Percentiles rank a stretch among this genome's conserved stretches.
These are phyloP conservation scores for Kluyveromyces marxianus DNA, from an alignment of 1,139 yeast species.

Conservation along the genomic window DNA sequence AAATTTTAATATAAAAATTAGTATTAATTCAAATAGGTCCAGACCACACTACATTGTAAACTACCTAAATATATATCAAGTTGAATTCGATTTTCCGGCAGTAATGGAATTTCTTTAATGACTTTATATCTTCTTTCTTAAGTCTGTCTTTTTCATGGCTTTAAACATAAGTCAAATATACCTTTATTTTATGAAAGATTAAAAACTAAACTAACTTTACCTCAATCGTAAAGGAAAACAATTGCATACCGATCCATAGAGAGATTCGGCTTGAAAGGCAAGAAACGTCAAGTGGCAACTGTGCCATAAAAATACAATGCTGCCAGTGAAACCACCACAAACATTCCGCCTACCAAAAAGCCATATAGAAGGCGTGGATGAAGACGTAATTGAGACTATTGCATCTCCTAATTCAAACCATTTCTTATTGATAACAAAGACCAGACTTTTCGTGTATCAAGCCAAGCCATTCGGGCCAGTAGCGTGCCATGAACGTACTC, in stretches of 20 bases:
- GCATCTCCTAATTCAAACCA: conserved; percentile 21
- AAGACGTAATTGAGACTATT: conserved; percentile 16
- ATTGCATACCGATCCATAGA: no score
- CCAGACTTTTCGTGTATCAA: conserved; percentile 26
- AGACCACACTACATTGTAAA: no score
- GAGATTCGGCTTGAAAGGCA: neutral
- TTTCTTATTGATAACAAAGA: conserved; percentile 22
- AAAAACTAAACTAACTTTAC: no score
- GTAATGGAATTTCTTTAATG: no score
- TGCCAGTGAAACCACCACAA: conserved; percentile 10
- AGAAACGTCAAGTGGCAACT: neutral
- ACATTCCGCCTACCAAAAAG: conserved; percentile 7
- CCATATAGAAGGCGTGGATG: conserved; percentile 8
- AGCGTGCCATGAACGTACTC: conserved; percentile 36
- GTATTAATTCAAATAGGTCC: neutral
- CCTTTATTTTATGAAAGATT: no score
- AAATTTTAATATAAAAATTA: neutral
- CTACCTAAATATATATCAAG: no score
- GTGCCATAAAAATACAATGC: conserved; percentile 2
- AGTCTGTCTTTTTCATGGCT: no score
- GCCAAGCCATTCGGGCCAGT: conserved; percentile 35
- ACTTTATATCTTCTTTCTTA: no score
- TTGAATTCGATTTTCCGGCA: no score
- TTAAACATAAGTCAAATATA: no score
- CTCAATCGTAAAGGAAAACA: no score